Percentiles rank a stretch among this genome's conserved stretches.
phyloP scores from a whole-genome alignment of 2,329 filamentous ascomycete genomes.

The Aspergillus luchuensis region DNA sequence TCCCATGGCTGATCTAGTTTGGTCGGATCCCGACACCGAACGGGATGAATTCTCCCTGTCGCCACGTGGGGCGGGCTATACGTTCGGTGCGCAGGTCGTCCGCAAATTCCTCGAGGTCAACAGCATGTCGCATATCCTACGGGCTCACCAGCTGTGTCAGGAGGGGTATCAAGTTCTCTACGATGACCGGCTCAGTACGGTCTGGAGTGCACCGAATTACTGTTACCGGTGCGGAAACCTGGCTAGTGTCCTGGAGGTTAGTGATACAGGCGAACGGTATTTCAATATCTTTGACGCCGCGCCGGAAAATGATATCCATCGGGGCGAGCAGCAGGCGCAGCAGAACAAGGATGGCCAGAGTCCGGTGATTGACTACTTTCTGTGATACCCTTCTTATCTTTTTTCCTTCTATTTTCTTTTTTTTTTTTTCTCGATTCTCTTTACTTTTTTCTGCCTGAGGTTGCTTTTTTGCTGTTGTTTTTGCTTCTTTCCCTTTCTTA shows the following conservation, averaged over 20 bases:
- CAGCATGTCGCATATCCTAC: constrained; percentile 94
- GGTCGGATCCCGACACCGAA: constrained; percentile 97
- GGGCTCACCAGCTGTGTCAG: constrained; percentile 97
- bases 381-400: constrained; percentile 53
- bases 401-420: constrained; percentile 13
- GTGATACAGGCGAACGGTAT: constrained; percentile 85
- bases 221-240: constrained; percentile 96
- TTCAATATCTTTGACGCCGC: constrained; percentile 99
- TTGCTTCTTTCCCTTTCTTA: constrained; percentile 5
- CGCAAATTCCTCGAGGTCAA: constrained; percentile 98
- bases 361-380: constrained; percentile 70
- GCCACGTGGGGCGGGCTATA: constrained; percentile 92
- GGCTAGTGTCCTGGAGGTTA: constrained; percentile 95
- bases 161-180: constrained; percentile 97
- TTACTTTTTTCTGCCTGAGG: constrained; percentile 19
- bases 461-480: constrained; percentile 9
- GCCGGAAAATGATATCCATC: constrained; percentile 85
- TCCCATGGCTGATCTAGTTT: constrained; percentile 98
- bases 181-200: constrained; percentile 89
- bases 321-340: constrained; percentile 74
- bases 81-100: constrained; percentile 95
- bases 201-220: constrained; percentile 97
- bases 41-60: constrained; percentile 95
- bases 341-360: constrained; percentile 70
- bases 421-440: constrained; percentile 6